phyloP scores from a whole-genome alignment of 345 rosid genomes.

The Eucalyptus pumila region DNA sequence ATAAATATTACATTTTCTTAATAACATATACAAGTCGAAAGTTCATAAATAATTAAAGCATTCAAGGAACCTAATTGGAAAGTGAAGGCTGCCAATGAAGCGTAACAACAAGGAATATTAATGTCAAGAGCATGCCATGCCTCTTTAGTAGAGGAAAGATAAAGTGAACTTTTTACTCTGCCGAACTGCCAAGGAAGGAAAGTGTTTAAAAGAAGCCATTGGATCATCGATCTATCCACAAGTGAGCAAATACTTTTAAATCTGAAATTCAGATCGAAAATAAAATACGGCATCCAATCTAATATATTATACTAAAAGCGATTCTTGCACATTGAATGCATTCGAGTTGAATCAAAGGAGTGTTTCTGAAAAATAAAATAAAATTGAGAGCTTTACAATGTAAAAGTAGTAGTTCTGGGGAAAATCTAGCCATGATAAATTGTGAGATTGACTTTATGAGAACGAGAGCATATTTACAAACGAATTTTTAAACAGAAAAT shows the following conservation, averaged over 20 bases:
- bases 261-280: not conserved
- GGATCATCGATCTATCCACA: not conserved
- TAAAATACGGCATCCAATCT: not conserved
- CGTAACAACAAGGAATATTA: not conserved
- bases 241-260: not conserved
- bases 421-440: not conserved
- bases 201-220: not conserved
- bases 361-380: not conserved
- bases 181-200: not conserved
- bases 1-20: not conserved
- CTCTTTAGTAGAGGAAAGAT: not conserved
- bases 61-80: not conserved
- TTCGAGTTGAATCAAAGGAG: not conserved
- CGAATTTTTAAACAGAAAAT: not conserved
- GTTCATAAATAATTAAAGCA: not conserved
- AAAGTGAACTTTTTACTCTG: not conserved
- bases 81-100: not conserved
- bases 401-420: not conserved
- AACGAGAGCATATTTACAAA: not conserved
- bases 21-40: too few species aligned
- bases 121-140: not conserved
- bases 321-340: not conserved
- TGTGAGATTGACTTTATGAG: not conserved
- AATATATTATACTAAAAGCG: not conserved
- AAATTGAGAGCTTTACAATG: not conserved